Evolutionary conservation across 352 stramenopile species (phyloP).

Genomic region (Globisporangium cystogenes): DNA sequence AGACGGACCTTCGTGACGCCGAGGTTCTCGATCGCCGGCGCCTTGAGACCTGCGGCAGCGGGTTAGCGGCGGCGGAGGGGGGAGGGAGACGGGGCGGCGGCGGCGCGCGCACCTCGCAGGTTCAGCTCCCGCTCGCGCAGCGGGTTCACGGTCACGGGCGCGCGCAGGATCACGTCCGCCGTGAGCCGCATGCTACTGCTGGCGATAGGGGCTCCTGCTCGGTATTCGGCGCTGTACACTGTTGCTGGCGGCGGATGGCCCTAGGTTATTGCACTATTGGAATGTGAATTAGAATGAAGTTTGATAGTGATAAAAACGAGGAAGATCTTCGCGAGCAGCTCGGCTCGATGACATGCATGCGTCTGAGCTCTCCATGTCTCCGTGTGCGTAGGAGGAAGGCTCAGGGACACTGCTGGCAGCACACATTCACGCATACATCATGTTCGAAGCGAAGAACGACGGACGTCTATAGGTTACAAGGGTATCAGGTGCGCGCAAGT

Average conservation of each 20-base stretch:
- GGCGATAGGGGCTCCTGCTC: background rate
- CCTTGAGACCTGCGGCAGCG: conserved; percentile 72
- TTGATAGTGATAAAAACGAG: background rate
- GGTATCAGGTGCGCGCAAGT: background rate
- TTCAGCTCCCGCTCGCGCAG: conserved; percentile 90
- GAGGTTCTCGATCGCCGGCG: conserved; percentile 91
- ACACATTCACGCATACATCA: no score
- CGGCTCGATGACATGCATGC: no score
- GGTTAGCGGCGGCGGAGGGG: conserved; percentile 23
- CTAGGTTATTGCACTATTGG: background rate
- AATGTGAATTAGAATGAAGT: background rate
- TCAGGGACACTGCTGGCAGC: no score
- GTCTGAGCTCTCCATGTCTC: no score
- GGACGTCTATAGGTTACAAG: background rate
- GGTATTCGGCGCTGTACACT: background rate
- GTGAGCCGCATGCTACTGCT: conserved; percentile 71
- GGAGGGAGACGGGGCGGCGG: background rate
- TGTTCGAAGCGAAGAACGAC: no score
- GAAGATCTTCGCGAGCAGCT: background rate
- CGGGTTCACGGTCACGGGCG: conserved; percentile 88
- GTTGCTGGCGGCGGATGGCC: background rate
- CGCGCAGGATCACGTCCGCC: conserved; percentile 85
- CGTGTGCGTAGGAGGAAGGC: no score
- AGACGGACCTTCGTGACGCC: conserved; percentile 77
- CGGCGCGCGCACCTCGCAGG: conserved; percentile 66